Conservation (phyloP, 768 basidiomycete genomes). For the Russula emetica region DNA sequence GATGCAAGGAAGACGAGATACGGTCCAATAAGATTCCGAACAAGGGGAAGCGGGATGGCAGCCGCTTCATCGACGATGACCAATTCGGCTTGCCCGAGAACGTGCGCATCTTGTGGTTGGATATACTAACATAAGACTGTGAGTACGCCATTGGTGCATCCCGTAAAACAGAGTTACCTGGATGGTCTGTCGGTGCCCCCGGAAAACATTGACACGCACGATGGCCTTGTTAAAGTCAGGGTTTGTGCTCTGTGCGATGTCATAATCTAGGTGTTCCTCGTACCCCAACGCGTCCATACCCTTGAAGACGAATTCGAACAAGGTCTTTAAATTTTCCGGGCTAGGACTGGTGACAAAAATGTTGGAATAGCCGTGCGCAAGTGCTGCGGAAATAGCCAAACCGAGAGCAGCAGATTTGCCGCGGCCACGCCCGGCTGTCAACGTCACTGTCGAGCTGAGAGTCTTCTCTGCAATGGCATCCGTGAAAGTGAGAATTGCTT, state of each 20-base stretch:
- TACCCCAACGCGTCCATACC: constrained; percentile 92
- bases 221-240: constrained; percentile 93
- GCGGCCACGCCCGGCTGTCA: constrained; percentile 91
- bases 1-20: constrained; percentile 99
- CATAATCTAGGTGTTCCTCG: constrained; percentile 97
- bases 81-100: constrained; percentile 94
- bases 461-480: constrained; percentile 93
- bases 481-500: constrained; percentile 90
- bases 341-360: constrained; percentile 97
- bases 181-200: constrained; percentile 91
- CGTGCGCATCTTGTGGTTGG: constrained; percentile 96
- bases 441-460: constrained; percentile 87
- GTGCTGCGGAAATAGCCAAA: constrained; percentile 85
- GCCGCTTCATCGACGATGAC: constrained; percentile 98
- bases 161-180: constrained; percentile 53
- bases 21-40: constrained; percentile 88
- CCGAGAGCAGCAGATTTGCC: constrained; percentile 98
- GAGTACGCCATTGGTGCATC: neutral
- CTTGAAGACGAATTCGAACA: constrained; percentile 98
- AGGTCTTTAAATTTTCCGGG: constrained; percentile 94
- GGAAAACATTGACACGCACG: constrained; percentile 91
- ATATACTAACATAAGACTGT: constrained; percentile 66
- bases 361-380: constrained; percentile 93
- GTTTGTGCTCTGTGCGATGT: constrained; percentile 92
- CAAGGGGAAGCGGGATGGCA: constrained; percentile 94